phyloP scores from a whole-genome alignment of 116 monocot genomes.

The Zostera marina region DNA sequence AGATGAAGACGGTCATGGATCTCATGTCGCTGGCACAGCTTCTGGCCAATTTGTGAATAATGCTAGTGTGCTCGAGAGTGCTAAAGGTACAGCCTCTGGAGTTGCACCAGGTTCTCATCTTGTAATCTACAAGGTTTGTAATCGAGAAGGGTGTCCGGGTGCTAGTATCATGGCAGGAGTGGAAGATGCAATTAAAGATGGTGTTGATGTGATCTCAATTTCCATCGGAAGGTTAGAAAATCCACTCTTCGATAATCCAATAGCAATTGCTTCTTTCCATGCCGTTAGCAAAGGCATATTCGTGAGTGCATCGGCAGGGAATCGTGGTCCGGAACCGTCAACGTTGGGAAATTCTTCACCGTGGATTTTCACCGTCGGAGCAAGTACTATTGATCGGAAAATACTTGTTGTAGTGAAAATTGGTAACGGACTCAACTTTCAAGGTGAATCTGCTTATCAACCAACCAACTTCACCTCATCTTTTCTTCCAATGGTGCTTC shows the following conservation, averaged over 20 bases:
- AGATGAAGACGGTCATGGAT: conserved; percentile 10
- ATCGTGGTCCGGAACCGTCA: neutral
- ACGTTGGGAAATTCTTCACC: conserved; percentile 5
- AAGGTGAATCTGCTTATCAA: conserved; percentile 2
- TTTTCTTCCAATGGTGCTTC: neutral
- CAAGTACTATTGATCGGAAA: conserved; percentile 8
- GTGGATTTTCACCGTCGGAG: conserved; percentile 13
- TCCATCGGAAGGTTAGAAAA: neutral
- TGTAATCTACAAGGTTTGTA: conserved; percentile 16
- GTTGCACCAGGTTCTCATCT: conserved; percentile 10
- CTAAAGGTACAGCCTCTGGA: conserved; percentile 6
- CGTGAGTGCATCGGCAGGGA: conserved; percentile 12
- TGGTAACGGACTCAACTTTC: conserved; percentile 4
- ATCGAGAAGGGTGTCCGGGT: neutral
- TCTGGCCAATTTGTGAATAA: conserved; percentile 8
- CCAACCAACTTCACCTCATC: conserved; percentile 1
- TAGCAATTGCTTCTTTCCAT: conserved; percentile 3
- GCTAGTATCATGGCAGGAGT: conserved; percentile 4
- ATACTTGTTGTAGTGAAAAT: conserved; percentile 2
- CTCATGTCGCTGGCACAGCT: conserved; percentile 7
- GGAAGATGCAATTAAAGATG: conserved; percentile 10
- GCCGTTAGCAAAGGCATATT: conserved; percentile 11
- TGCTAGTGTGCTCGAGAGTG: conserved; percentile 4
- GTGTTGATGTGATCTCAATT: conserved; percentile 17
- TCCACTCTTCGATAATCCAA: neutral